Evolutionary conservation across 192 early-diverging fungal genomes (phyloP), one percentile per base, ranked within the genome.

Genomic region (Coemansia sp.): DNA sequence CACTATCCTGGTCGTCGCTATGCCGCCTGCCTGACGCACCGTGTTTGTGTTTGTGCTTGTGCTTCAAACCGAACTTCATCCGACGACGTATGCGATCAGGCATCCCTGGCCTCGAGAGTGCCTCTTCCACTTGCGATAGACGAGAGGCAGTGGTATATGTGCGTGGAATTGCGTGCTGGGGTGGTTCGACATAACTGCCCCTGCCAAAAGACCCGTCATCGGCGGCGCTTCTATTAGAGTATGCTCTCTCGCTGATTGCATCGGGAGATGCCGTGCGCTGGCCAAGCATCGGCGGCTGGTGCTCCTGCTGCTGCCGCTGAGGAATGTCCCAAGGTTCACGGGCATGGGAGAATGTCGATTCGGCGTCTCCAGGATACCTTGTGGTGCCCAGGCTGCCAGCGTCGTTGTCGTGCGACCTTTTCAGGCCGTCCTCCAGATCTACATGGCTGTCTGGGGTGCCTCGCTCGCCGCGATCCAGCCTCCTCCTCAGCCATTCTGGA

Each of bases 91-190:
- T 39, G 53, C 71, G 68, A 8, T 67, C 61, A 40, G 49, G 46
- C 11, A 54, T 49, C 1, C 70, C 64, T 12, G 66, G 67, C 11
- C 58, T 60, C 9, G 48, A 8, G 25, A 68, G 40, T 0, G 67
- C 67, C 19, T 72, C 74, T 7, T 64, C 70, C 14, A 69, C 55
- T 13, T 81, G 79, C 48, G 79, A 76, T 16, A 76, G 6, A 0
- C 68, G 73, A 9, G 79, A 81, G 1, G 79, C 74, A 0, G 70
- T 54, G 0, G 79, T 81, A 54, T 81, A 76, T 17, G 79, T 65
- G 9, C 75, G 74, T 14, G 17, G 64, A 62, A 82, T 45, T 9
- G 71, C 48, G 38, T 61, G 49, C 45, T 72, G 72, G n/a, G 68
- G 46, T 40, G 50, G 53, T 22, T 71, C 48, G 11, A n/a, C 39